Evolutionary conservation across 495 filamentous ascomycete genomes (phyloP), one percentile per base, ranked within the genome.

Genomic region (Apodospora peruviana): DNA sequence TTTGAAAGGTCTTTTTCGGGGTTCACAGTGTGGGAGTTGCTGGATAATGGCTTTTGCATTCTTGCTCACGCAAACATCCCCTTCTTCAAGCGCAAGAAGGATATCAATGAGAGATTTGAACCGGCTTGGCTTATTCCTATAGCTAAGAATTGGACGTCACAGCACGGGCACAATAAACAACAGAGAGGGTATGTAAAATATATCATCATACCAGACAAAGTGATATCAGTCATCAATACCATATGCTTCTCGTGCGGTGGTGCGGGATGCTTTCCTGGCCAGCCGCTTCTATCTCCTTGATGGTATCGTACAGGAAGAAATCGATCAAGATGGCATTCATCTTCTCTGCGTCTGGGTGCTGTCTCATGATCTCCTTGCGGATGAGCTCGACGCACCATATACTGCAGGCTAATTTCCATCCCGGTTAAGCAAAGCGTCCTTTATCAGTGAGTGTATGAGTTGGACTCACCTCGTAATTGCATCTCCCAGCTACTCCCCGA

Each of bases 301-400:
- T 86, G 2, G 85, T 85, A 69, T 97, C 93, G 61, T 97, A 97
- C 35, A 99, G 72, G 61, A 94, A 95, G 64, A 96, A 97, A 62
- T 99, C 93, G 45, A 99, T 91, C 49, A 97, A 59, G 29, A 96
- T 86, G 1, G 93, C 93, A 60, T 96, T 97, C 61, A 96, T 71
- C n/a, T n/a, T n/a, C 36, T 73, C 70, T 0, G 74, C 65, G 14
- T 85, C 83, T 0, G 90, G 87, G 59, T 96, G 80, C 1, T 77
- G 56, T 24, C 71, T 75, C 43, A 83, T 56, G 40, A 98, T 98
- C 64, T 95, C 86, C n/a, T 86, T 75, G 47, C 81, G 73, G 51
- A 99, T 86, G 27, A 95, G 72, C 64, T 99, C 93, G 1, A 97
- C 84, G 49, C 86, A 89, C 93, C 90, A 96, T 35, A 96, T 94